Base-by-base conservation (phyloP, 176 grass and related monocot species). In the Calamus simplicifolius region DNA sequence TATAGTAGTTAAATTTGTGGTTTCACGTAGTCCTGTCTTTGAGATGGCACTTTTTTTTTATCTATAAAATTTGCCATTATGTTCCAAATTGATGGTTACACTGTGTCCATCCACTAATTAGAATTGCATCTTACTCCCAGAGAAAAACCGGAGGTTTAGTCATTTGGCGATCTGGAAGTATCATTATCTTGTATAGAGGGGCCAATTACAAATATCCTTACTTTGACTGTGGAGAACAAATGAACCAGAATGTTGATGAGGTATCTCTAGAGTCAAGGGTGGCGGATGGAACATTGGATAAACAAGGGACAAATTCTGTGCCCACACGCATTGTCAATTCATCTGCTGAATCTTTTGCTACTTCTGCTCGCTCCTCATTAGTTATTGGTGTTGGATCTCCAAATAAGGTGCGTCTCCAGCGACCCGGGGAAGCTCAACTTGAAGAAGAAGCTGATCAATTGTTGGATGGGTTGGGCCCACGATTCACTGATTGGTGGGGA, bases 121-220 rank as follows among this genome's bases (percentile, higher is more conserved):
- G 48, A 48, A 72, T 72, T 50, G 35, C 35, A 23, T 62, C 16
- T 73, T 62, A 17, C 50, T 85, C 16, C 38, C 71, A 85, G 91
- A 82, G 77, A 51, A 96, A 96, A 87, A 96, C 91, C 48, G 91
- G 91, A 65, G 91, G 91, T 5, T 72, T 90, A 52, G 86, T 97
- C 59, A 71, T 97, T 75, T 97, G 92, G 92, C 80, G 92, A 80
- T 87, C 92, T 51, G 92, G 92, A 69, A 90, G 83, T 75, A 72
- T 67, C 66, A 87, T 91, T 50, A 82, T 91, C 29, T 66, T 97
- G 52, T 97, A 97, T 55, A 89, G 92, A 77, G 87, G 92, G 73
- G 62, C 73, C 18, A 52, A 85, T 56, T 97, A 97, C 63, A 77
- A 78, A 64, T 97, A 88, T 71, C 92, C 87, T 60, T 97, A 88